Percentiles rank a stretch among this genome's conserved stretches.
Evolutionary conservation across 179 eudicot genomes (phyloP).

Genomic region (Camellia oleifera): DNA sequence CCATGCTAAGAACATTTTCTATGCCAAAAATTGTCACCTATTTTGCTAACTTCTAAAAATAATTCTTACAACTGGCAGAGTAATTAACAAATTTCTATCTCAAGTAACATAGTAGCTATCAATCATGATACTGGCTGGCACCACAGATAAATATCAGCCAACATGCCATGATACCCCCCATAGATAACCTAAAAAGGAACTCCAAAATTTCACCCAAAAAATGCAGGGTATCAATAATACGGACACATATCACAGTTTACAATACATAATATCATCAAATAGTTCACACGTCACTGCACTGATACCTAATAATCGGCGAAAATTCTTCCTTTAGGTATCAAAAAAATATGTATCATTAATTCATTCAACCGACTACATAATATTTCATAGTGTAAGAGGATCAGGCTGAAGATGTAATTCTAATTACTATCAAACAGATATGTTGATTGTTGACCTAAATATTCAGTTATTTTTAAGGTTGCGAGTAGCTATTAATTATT

Average conservation of each 20-base stretch:
- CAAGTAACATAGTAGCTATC: background rate
- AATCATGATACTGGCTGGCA: background rate
- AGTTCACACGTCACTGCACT: background rate
- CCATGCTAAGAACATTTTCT: no score
- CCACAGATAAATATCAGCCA: background rate
- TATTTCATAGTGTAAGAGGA: background rate
- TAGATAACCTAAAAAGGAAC: background rate
- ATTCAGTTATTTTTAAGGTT: background rate
- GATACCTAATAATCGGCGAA: background rate
- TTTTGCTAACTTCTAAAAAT: no score
- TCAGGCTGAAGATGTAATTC: slow-evolving; percentile 3
- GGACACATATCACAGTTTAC: background rate
- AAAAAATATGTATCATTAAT: background rate
- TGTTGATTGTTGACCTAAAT: background rate
- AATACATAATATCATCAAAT: background rate
- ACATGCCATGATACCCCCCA: background rate
- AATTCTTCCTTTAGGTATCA: background rate
- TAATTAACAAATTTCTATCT: background rate
- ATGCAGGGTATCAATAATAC: background rate
- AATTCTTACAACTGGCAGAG: no score
- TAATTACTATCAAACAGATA: background rate
- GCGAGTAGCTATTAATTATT: background rate
- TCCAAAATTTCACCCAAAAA: background rate
- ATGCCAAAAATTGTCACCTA: no score
- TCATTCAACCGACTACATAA: background rate